A percentile compares a stretch with the other conserved stretches of the same genome.
These are phyloP conservation scores for Nitzschia inconspicua DNA, from an alignment of 108 stramenopile genomes.

Conservation along the genomic window DNA sequence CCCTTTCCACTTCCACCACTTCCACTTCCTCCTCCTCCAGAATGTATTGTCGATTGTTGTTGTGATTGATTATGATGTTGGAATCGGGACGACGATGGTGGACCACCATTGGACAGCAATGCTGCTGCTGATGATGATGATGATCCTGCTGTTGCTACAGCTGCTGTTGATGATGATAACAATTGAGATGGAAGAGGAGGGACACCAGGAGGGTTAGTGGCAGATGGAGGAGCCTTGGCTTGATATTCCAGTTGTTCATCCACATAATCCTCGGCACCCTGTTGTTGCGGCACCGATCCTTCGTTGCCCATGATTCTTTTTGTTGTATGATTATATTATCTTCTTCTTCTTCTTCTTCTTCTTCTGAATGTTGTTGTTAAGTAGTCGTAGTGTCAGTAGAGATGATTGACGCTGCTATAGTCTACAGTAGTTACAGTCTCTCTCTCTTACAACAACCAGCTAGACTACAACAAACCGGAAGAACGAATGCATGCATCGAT, in stretches of 20 bases:
- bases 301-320: constrained; percentile 40
- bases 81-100: neutral
- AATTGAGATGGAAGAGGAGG: neutral
- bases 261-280: constrained; percentile 11
- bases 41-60: neutral
- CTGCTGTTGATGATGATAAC: neutral
- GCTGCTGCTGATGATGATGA: neutral
- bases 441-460: too few species aligned
- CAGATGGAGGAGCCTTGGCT: constrained; percentile 33
- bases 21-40: neutral
- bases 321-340: too few species aligned
- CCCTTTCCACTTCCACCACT: neutral
- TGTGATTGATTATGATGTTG: neutral
- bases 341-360: too few species aligned
- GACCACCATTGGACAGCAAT: neutral
- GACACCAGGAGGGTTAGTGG: constrained; percentile 13
- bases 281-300: constrained; percentile 20
- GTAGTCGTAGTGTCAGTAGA: too few species aligned
- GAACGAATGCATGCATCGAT: too few species aligned
- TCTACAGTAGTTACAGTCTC: too few species aligned
- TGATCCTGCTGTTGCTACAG: neutral
- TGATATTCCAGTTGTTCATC: constrained; percentile 27
- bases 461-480: too few species aligned
- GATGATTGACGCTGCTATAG: too few species aligned
- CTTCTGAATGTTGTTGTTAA: too few species aligned